phyloP scores from a whole-genome alignment of 495 filamentous ascomycete genomes.

The Penicillium flavigenum region DNA sequence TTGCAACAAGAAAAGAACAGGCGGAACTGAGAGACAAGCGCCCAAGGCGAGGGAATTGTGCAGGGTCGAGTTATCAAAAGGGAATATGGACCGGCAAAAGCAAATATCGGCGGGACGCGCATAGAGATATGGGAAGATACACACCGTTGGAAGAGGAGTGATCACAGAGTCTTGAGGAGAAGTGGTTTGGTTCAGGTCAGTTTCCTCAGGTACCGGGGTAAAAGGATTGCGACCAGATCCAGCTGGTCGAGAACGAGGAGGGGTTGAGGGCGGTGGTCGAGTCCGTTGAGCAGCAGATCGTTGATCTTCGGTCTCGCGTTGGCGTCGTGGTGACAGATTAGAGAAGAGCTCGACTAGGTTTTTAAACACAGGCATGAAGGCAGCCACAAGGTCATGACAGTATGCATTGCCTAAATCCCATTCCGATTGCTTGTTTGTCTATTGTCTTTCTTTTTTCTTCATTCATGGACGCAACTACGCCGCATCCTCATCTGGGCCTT shows the following conservation, averaged over 20 bases:
- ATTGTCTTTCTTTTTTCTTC: slow-evolving; percentile 12
- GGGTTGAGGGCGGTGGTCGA: slow-evolving; percentile 8
- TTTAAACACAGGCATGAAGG: slow-evolving; percentile 25
- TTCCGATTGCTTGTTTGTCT: slow-evolving; percentile 3
- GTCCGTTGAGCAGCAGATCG: slow-evolving; percentile 15
- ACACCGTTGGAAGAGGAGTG: slow-evolving; percentile 18
- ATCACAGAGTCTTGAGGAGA: not conserved
- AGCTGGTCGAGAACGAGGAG: slow-evolving; percentile 9
- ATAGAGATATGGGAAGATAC: slow-evolving; percentile 17
- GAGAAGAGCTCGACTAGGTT: slow-evolving; percentile 18
- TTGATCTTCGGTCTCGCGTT: slow-evolving; percentile 20
- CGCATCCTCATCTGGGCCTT: slow-evolving; percentile 22
- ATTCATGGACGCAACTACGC: slow-evolving; percentile 11
- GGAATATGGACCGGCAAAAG: slow-evolving; percentile 5
- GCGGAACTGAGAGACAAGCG: not conserved
- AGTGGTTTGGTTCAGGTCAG: slow-evolving; percentile 1
- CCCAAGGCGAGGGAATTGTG: not conserved
- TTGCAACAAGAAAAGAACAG: not conserved
- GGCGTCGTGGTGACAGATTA: slow-evolving; percentile 24
- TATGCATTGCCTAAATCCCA: slow-evolving; percentile 18
- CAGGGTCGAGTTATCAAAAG: not conserved
- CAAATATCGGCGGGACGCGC: not conserved
- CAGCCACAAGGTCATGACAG: slow-evolving; percentile 6
- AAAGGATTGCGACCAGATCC: slow-evolving; percentile 5
- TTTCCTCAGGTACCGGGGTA: not conserved